Base-by-base conservation (phyloP, 441 rosid genomes). In the Pelargonium citronellum region DNA sequence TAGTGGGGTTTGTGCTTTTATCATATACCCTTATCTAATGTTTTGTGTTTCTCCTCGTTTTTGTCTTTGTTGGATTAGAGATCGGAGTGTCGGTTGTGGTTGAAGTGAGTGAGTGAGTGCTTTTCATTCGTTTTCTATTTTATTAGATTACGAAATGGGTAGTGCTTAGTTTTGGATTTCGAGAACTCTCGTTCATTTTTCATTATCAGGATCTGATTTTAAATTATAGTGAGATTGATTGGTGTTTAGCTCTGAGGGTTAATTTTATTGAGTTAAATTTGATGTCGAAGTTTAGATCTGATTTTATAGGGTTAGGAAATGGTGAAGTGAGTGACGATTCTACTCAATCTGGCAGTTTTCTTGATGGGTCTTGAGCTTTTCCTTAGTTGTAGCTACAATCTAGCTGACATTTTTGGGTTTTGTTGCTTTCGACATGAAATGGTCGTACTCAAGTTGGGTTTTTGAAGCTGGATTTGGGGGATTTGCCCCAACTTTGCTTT, bases 1-100 rank as follows among this genome's bases (percentile, higher is more conserved):
- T 90, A 82, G 98, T 91, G 86, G 77, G 87, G 73, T 67, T 70
- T 43, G n/a, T 2, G 16, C 53, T 13, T 22, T 8, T 53, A 53
- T 53, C 58, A 46, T 30, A 53, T 53, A 53, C 58, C 58, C 58
- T n/a, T 53, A 4, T 46, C 58, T 16, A 53, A 53, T 30, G 37
- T 30, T 30, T 22, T 22, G 1, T 1, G 24, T 22, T 22, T 22
- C 24, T 3, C 13, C 13, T 49, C 57, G n/a, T 15, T 49, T 53
- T n/a, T 53, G 15, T 49, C 13, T 49, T 53, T 4, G 3, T n/a
- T 15, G 58, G 7, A 19, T 53, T 53, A 12, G 58, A 53, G 58
- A 53, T 53, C 58, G 19, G 58, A 53, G 58, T 53, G 58, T 53
- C 19, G 58, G 58, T 53, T 53, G 58, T 53, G 5, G 37, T 30